A percentile compares a stretch with the other conserved stretches of the same genome.
Conservation (phyloP, 129 eudicot species). For the Chrysanthemum makinoi region DNA sequence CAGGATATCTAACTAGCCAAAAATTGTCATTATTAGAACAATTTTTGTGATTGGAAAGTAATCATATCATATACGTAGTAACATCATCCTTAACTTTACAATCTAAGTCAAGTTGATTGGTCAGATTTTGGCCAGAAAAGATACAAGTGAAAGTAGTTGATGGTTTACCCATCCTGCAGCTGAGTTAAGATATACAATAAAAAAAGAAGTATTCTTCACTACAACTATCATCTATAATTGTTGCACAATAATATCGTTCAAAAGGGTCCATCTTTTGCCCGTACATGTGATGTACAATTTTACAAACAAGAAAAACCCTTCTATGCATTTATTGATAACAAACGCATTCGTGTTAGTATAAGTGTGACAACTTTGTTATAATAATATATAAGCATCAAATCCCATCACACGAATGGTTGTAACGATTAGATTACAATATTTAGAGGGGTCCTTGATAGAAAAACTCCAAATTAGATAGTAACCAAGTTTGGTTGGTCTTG, state of each 20-base stretch:
- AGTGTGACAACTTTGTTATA: background rate
- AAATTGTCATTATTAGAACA: constrained; percentile 6
- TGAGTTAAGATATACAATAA: background rate
- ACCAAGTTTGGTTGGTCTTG: constrained; percentile 35
- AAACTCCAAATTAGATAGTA: constrained; percentile 31
- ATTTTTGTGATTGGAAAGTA: constrained; percentile 11
- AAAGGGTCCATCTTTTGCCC: constrained; percentile 28
- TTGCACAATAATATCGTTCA: background rate
- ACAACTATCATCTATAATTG: background rate
- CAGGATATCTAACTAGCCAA: background rate
- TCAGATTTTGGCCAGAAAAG: background rate
- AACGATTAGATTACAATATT: constrained; percentile 23
- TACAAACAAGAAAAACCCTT: constrained; percentile 26
- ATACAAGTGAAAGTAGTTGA: background rate
- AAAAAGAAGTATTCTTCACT: background rate
- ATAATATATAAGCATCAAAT: constrained; percentile 14
- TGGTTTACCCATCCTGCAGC: no score
- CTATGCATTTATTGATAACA: constrained; percentile 20
- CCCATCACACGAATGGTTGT: constrained; percentile 27
- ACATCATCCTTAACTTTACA: background rate
- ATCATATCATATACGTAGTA: constrained; percentile 2
- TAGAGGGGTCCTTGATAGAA: constrained; percentile 25
- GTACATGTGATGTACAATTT: constrained; percentile 16
- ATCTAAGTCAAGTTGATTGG: background rate
- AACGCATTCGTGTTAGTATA: background rate